Conservation (phyloP, 2,329 filamentous ascomycete genomes). For the Fonsecaea multimorphosa region DNA sequence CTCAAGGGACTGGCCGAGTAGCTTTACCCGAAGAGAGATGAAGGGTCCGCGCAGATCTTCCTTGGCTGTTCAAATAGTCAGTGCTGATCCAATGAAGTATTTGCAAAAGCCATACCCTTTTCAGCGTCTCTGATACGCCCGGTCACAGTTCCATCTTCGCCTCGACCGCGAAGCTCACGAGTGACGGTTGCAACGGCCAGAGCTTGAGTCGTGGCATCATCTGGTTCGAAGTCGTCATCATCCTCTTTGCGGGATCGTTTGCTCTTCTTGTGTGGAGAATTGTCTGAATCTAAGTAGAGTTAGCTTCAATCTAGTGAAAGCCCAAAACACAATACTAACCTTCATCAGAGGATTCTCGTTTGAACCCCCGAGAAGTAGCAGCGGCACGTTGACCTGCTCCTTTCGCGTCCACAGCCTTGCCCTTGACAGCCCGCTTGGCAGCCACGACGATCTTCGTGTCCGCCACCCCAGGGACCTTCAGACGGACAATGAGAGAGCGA, state of each 20-base stretch:
- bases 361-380: background rate
- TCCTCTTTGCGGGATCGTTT: background rate
- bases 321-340: background rate
- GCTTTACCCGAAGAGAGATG: background rate
- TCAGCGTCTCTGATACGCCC: background rate
- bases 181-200: no score
- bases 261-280: background rate
- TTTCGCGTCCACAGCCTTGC: background rate
- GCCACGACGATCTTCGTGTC: background rate
- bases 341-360: constrained; percentile 6
- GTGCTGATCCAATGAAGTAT: no score
- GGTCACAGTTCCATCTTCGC: constrained; percentile 10
- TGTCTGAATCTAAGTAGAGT: background rate
- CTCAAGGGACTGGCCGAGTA: background rate
- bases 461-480: background rate
- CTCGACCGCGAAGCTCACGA: constrained; percentile 6
- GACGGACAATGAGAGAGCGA: background rate
- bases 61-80: background rate
- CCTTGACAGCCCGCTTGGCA: background rate
- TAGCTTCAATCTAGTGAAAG: background rate
- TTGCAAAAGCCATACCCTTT: background rate
- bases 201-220: background rate
- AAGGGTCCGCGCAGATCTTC: background rate
- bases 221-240: background rate
- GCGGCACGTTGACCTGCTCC: background rate